Evolutionary conservation across 148 eudicot genomes (phyloP).

Genomic region (Rhododendron molle): DNA sequence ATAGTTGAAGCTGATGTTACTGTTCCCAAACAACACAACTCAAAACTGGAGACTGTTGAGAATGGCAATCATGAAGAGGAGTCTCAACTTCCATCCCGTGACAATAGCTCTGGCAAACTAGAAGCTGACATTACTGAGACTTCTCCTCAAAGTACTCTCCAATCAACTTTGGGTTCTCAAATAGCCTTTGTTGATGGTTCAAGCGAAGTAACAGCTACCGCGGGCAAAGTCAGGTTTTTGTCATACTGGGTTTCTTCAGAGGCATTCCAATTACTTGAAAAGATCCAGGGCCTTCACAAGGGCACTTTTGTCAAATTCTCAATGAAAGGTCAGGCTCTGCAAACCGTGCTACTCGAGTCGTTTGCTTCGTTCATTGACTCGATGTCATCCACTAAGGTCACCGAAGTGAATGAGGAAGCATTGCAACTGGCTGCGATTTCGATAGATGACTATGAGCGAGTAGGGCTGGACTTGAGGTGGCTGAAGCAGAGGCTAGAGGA

Average conservation of each 20-base stretch:
- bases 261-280: background rate
- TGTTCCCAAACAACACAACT: conserved; percentile 74
- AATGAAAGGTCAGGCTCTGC: background rate
- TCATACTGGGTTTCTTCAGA: conserved; percentile 5
- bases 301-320: conserved; percentile 1
- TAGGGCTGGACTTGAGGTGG: background rate
- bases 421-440: background rate
- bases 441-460: background rate
- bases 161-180: background rate
- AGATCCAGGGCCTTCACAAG: background rate
- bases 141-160: background rate
- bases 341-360: background rate
- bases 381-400: background rate
- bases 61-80: background rate
- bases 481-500: conserved; percentile 5
- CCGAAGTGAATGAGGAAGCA: background rate
- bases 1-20: conserved; percentile 89
- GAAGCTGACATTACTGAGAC: background rate
- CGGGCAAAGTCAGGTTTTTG: background rate
- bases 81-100: background rate
- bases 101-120: background rate
- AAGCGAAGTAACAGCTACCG: background rate
- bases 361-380: background rate
- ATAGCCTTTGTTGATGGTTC: background rate
- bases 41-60: conserved; percentile 70